Evolutionary conservation across 306 rosid species (phyloP), one percentile per base, ranked within the genome.

Genomic region (Myrica gale): DNA sequence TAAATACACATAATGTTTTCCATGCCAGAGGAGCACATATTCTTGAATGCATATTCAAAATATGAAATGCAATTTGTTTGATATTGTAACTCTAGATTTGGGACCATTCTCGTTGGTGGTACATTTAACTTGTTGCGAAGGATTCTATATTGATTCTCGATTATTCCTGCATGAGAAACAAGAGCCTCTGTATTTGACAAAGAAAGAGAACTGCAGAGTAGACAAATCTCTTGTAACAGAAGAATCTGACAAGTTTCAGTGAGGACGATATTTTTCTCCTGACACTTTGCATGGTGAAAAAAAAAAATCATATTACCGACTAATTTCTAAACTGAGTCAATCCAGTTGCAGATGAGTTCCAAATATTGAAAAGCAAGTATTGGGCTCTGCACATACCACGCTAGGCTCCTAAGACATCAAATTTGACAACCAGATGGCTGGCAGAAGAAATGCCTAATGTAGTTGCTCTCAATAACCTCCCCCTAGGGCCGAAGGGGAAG

Each of bases 1-100:
- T 80, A 85, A 61, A 82, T 86, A 87, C 21, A 75, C 44, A 44
- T 62, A 78, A 83, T 82, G 82, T 51, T 74, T 73, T 89, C 76
- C 57, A 76, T 55, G 76, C 46, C 73, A 61, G 72, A 50, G 72
- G 46, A 70, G 47, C 39, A 48, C 51, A 73, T 54, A 48, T 82
- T 63, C 71, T 79, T 71, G 39, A 70, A 71, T 62, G 58, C 66
- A 42, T 17, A 66, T 66, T 66, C 1, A 13, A 2, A 66, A 53
- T 50, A n/a, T 55, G 66, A 50, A 48, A 54, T 69, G 77, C 32
- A 74, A 74, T 20, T 46, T 41, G 39, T 73, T 67, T 48, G 16
- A 39, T 58, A 39, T 3, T 43, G 17, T 26, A 16, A 2, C 23
- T 45, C 61, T 37, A 42, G 50, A 50, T 6, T 48, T 47, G 11